Base-by-base conservation (phyloP, 148 eudicot genomes). In the Vaccinium macrocarpon region DNA sequence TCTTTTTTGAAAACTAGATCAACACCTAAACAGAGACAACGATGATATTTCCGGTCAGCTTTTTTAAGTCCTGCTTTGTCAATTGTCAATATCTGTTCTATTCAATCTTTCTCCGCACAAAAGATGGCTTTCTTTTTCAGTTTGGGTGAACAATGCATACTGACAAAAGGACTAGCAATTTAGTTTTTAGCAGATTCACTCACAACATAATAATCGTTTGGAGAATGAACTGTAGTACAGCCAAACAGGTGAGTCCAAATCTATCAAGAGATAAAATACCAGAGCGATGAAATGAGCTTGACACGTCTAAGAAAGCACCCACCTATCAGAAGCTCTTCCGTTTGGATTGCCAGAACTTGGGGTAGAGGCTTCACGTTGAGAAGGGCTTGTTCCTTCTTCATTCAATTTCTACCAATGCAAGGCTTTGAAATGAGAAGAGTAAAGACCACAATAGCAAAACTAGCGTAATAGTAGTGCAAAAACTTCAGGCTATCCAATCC, bases 341-440 rank as follows among this genome's bases (percentile, higher is more conserved):
- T 84, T 84, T 79, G 48, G 83, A 80, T 84, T 42, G 56, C 42
- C 79, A 50, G 86, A 78, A 49, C 42, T 70, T 35, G 82, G 11
- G 23, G 86, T 23, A 25, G 86, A 79, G 57, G 79, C 71, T 79
- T 84, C 86, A 55, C 83, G 50, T 50, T 84, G 76, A 78, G 55
- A 2, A 84, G 70, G 51, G 48, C 32, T 55, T 53, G 32, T 80
- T 55, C 55, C 79, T 52, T 68, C 82, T 79, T 55, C 86, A 79
- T 84, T 68, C 79, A 84, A 71, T 79, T 84, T 84, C 86, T 84
- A 71, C 46, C 70, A 84, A 84, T 25, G 66, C 55, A 91, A 90
- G 78, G 79, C 81, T 85, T 87, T 35, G 35, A 86, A 78, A 83
- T 91, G 73, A 90, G 88, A 59, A 73, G 87, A 81, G 73, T 19